Conservation (phyloP, 108 stramenopile species). For the Pseudonitzschia pungens region DNA sequence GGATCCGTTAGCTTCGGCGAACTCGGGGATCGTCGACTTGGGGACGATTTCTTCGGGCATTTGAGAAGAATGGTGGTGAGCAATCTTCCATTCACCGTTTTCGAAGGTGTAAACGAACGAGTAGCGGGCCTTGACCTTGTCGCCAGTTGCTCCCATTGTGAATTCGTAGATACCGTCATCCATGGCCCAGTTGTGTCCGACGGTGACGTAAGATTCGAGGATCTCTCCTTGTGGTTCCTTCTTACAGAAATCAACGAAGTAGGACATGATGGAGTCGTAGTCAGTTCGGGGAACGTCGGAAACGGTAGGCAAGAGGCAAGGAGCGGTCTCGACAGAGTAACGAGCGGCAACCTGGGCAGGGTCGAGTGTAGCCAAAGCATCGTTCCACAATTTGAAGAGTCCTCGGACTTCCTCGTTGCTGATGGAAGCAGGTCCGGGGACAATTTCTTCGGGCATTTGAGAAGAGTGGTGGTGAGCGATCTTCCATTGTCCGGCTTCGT, state of each 20-base stretch:
- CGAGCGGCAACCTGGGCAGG: conserved; percentile 41
- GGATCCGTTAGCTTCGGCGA: neutral
- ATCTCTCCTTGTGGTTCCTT: conserved; percentile 63
- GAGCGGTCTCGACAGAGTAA: conserved; percentile 42
- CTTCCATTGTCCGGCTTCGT: conserved; percentile 53
- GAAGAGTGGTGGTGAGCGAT: conserved; percentile 53
- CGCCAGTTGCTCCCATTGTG: conserved; percentile 51
- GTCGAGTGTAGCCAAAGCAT: conserved; percentile 51
- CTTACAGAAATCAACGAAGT: conserved; percentile 55
- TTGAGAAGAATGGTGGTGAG: conserved; percentile 59
- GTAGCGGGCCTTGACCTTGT: conserved; percentile 49
- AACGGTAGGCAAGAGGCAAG: conserved; percentile 46
- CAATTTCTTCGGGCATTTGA: conserved; percentile 31
- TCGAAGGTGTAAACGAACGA: conserved; percentile 36
- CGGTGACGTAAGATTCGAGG: conserved; percentile 45
- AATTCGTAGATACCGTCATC: conserved; percentile 53
- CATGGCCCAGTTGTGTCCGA: conserved; percentile 44
- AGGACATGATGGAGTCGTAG: conserved; percentile 45
- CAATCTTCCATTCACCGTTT: conserved; percentile 50
- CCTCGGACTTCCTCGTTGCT: conserved; percentile 41
- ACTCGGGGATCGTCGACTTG: neutral
- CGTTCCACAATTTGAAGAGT: conserved; percentile 59
- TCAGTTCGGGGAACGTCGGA: conserved; percentile 50
- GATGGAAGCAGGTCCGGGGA: conserved; percentile 26
- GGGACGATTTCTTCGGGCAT: conserved; percentile 42